These are phyloP conservation scores for Collybiopsis luxurians DNA, from an alignment of 768 basidiomycete species.

Conservation along the genomic window DNA sequence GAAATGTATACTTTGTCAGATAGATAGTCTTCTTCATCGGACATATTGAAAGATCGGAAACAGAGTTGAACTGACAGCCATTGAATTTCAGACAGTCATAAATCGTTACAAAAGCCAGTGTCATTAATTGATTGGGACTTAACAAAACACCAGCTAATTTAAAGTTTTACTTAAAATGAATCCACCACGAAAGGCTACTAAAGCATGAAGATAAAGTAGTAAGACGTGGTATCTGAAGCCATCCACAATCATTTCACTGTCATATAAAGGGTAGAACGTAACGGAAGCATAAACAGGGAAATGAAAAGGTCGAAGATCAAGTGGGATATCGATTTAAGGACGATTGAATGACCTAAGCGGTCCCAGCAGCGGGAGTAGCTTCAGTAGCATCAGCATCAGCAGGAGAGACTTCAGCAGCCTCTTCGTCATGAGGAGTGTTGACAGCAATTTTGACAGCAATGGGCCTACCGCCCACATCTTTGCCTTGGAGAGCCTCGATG, in stretches of 20 bases:
- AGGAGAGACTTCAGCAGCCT: conserved; percentile 36
- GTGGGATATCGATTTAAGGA: conserved; percentile 10
- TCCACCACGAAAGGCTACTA: conserved; percentile 5
- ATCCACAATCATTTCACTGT: conserved; percentile 21
- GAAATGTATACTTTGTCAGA: conserved; percentile 56
- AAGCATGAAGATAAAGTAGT: not conserved
- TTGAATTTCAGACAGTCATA: not conserved
- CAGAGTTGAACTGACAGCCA: not conserved
- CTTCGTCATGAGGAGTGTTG: conserved; percentile 69
- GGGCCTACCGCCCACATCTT: conserved; percentile 79
- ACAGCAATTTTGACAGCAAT: conserved; percentile 97
- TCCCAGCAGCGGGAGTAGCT: conserved; percentile 16
- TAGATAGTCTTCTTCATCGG: conserved; percentile 79
- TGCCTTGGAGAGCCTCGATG: conserved; percentile 81
- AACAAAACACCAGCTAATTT: conserved; percentile 1
- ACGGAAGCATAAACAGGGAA: conserved; percentile 24
- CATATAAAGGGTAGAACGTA: conserved; percentile 34
- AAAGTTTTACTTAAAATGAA: not conserved
- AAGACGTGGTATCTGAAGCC: conserved; percentile 10
- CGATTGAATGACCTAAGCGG: conserved; percentile 9
- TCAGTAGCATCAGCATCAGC: conserved; percentile 19
- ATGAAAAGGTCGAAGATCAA: conserved; percentile 15
- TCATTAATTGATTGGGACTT: conserved; percentile 6
- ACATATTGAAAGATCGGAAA: conserved; percentile 38
- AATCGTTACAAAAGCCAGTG: conserved; percentile 3